These are phyloP conservation scores for Phylloporus sp. DNA, from an alignment of 768 basidiomycete species.

Conservation along the genomic window DNA sequence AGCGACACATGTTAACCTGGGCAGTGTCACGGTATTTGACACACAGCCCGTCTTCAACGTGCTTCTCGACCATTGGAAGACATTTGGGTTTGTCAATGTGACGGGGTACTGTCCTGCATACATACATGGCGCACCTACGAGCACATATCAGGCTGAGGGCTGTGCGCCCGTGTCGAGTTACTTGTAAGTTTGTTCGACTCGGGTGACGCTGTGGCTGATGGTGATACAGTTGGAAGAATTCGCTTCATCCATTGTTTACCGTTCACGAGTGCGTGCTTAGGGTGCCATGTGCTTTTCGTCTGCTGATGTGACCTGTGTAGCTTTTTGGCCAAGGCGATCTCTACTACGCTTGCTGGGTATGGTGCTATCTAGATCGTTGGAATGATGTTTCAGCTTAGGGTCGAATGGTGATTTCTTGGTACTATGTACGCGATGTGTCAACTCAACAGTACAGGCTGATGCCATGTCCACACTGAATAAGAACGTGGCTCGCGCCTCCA, in stretches of 20 bases:
- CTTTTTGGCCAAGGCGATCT: constrained; percentile 48
- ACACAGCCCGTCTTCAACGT: constrained; percentile 56
- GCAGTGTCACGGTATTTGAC: constrained; percentile 48
- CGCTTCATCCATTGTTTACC: constrained; percentile 58
- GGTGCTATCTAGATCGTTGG: constrained; percentile 8
- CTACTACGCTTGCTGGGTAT: constrained; percentile 41
- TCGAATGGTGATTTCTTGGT: no score
- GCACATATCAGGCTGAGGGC: constrained; percentile 50
- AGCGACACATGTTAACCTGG: constrained; percentile 39
- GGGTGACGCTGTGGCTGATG: neutral
- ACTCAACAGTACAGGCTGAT: no score
- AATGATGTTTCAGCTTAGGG: no score
- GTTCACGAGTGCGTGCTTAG: constrained; percentile 51
- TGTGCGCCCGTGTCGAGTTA: constrained; percentile 64
- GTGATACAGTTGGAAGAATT: constrained; percentile 52
- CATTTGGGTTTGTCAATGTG: constrained; percentile 54
- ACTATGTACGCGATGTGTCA: no score
- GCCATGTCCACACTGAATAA: no score
- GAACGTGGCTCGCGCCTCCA: no score
- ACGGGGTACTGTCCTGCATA: constrained; percentile 61
- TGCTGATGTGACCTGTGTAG: constrained; percentile 27
- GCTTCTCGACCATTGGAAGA: constrained; percentile 47
- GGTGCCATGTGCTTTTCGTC: neutral
- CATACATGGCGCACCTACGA: constrained; percentile 50
- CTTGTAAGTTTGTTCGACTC: constrained; percentile 42